Evolutionary conservation across 495 filamentous ascomycete genomes (phyloP), one percentile per base, ranked within the genome.

Genomic region (Cudoniella acicularis): DNA sequence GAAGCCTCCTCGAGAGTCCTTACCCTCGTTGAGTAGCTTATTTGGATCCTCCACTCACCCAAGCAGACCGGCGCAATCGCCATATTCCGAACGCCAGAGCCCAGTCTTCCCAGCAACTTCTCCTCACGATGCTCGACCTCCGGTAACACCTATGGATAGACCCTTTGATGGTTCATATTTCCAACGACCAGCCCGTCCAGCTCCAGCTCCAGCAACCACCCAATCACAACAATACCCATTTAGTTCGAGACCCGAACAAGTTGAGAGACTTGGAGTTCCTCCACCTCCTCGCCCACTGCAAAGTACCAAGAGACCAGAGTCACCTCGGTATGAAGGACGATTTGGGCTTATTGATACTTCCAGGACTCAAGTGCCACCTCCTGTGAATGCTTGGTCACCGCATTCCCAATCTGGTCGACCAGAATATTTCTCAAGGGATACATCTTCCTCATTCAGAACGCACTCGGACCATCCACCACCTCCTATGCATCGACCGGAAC

Each of bases 11-110:
- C 68, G 77, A 51, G 75, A 79, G 55, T 74, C 79, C 64, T 72
- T 83, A 43, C 80, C 80, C 0, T 71, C 80, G 20, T 54, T 83
- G 55, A 83, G 78, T 59, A 82, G 79, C 57, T 66, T 83, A 10
- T 81, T 83, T 69, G 77, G 73, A 1, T 70, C 73, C n/a, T 61
- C 74, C 8, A 65, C 74, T 20, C 72, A 45, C 23, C 49, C 21
- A 11, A 21, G 10, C 17, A 26, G 72, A 20, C 69, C 76, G 13
- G 55, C 72, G 46, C 73, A 73, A 55, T 78, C 77, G 36, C 70
- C 77, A 54, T 67, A 70, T 23, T 74, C 72, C 13, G 78, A 80
- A 40, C 72, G 75, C 47, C 71, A 70, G 10, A 72, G 71, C 57
- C 66, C 68, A 53, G 42, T 54, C 6, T 74, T 70, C 60, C 53